These are phyloP conservation scores for Mycena rebaudengoi DNA, from an alignment of 768 basidiomycete species.

Conservation along the genomic window DNA sequence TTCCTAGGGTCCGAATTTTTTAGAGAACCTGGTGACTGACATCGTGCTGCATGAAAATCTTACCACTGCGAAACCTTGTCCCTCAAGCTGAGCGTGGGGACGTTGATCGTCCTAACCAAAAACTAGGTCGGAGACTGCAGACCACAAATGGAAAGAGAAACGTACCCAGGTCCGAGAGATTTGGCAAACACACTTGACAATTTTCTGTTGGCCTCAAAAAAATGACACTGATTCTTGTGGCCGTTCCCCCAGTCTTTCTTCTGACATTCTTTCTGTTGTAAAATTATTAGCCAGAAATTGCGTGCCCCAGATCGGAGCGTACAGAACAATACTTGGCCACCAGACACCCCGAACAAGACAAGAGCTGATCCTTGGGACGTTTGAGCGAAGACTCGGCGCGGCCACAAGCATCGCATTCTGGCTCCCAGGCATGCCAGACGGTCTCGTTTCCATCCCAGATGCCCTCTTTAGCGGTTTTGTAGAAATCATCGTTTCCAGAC, in stretches of 20 bases:
- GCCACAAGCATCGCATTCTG: slow-evolving; percentile 4
- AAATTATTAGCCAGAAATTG: neutral
- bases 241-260: neutral
- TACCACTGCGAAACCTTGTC: neutral
- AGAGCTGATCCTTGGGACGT: neutral
- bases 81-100: neutral
- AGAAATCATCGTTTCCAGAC: too few relatives aligned
- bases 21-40: too few relatives aligned
- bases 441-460: too few relatives aligned
- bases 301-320: too few relatives aligned
- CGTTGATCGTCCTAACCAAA: neutral
- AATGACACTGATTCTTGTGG: slow-evolving; percentile 3
- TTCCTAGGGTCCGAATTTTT: neutral
- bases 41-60: neutral
- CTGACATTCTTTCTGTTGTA: slow-evolving; percentile 2
- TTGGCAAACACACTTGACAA: neutral
- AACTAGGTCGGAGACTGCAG: too few relatives aligned
- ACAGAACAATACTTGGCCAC: slow-evolving; percentile 4
- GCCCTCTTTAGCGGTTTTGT: too few relatives aligned
- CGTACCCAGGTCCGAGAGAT: neutral
- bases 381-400: neutral
- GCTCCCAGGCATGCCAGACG: slow-evolving; percentile 4
- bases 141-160: neutral
- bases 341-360: slow-evolving; percentile 7
- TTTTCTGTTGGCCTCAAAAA: slow-evolving; percentile 9